These are phyloP conservation scores for Globisporangium spinosum DNA, from an alignment of 352 stramenopile species.

Conservation along the genomic window DNA sequence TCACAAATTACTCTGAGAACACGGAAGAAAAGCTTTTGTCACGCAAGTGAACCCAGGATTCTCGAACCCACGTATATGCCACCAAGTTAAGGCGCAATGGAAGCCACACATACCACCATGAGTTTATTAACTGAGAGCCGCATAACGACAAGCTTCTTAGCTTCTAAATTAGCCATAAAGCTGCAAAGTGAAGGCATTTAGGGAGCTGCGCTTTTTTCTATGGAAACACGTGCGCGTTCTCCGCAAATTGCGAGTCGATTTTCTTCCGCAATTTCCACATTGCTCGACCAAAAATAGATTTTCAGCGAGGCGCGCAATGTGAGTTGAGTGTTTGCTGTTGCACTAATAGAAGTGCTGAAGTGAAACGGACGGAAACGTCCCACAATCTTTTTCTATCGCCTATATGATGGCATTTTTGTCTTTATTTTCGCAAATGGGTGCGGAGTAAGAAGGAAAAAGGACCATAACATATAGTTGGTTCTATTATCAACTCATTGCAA, in stretches of 20 bases:
- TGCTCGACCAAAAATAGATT: neutral
- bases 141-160: neutral
- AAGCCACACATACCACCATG: neutral
- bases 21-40: neutral
- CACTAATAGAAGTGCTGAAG: neutral
- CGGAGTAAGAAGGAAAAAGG: neutral
- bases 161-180: neutral
- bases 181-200: neutral
- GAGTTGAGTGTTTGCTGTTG: neutral
- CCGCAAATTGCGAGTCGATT: neutral
- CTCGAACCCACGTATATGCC: neutral
- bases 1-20: neutral
- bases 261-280: neutral
- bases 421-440: too few relatives aligned
- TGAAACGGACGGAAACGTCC: neutral
- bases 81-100: neutral
- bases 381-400: neutral
- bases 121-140: neutral
- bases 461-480: neutral
- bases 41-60: neutral
- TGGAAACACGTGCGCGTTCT: neutral
- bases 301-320: neutral
- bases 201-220: neutral
- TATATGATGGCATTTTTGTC: neutral
- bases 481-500: neutral